A percentile compares a stretch with the other conserved stretches of the same genome.
Conservation (phyloP, 176 grass and related monocot species). For the Carex cristatella region DNA sequence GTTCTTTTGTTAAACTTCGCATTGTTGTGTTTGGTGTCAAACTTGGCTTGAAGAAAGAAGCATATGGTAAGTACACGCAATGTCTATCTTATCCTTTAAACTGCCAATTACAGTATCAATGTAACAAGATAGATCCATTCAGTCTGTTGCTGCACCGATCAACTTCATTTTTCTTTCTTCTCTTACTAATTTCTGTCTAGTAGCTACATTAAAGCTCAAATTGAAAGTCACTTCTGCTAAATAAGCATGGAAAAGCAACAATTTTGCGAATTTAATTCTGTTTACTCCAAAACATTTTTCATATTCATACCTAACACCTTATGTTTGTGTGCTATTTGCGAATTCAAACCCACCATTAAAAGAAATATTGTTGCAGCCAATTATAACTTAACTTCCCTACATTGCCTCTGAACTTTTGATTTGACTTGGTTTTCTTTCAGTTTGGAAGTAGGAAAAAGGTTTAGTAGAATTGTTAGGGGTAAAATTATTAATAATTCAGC, state of each 20-base stretch:
- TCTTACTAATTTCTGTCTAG: background rate
- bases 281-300: background rate
- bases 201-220: background rate
- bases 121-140: background rate
- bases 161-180: background rate
- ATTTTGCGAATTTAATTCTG: background rate
- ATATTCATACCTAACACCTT: background rate
- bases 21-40: slow-evolving; percentile 23
- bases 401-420: background rate
- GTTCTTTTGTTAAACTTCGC: slow-evolving; percentile 17
- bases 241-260: background rate
- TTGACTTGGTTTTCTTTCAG: background rate
- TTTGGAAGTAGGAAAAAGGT: background rate
- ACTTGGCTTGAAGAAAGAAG: slow-evolving; percentile 48
- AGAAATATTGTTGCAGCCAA: background rate
- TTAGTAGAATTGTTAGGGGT: background rate
- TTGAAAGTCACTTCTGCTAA: background rate
- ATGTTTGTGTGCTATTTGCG: background rate
- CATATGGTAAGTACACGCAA: slow-evolving; percentile 36
- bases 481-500: background rate
- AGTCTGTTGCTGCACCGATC: background rate
- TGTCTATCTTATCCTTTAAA: background rate
- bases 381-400: background rate
- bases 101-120: slow-evolving; percentile 3
- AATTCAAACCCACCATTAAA: background rate